These are phyloP conservation scores for Sphaceloma murrayae DNA, from an alignment of 2,329 filamentous ascomycete species.

Conservation along the genomic window DNA sequence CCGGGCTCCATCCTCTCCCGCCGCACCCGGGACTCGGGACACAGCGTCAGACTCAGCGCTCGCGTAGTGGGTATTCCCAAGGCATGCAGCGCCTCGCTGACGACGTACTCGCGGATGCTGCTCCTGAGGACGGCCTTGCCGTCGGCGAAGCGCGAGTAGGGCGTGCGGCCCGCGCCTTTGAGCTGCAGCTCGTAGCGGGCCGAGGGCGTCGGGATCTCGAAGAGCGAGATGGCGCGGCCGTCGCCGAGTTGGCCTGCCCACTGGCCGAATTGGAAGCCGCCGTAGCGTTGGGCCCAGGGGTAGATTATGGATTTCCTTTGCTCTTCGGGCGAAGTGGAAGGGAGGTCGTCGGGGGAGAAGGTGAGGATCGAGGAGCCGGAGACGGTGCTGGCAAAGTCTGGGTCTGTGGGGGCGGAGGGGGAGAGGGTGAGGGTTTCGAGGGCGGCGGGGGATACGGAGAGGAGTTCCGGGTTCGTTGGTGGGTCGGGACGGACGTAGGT, in stretches of 20 bases:
- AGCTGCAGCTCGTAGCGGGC: conserved; percentile 85
- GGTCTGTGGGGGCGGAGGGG: conserved; percentile 55
- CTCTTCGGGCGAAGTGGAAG: conserved; percentile 33
- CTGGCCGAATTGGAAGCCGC: conserved; percentile 60
- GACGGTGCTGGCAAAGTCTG: conserved; percentile 67
- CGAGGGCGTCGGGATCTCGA: conserved; percentile 70
- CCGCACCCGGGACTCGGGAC: conserved; percentile 61
- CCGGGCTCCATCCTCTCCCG: conserved; percentile 79
- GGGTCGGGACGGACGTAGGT: conserved; percentile 81
- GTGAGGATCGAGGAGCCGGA: conserved; percentile 76
- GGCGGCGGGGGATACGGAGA: conserved; percentile 70
- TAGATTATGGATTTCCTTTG: conserved; percentile 61
- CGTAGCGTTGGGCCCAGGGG: conserved; percentile 98
- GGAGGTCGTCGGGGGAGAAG: conserved; percentile 43
- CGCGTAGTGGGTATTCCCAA: conserved; percentile 78
- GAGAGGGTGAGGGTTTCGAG: conserved; percentile 72
- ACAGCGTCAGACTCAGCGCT: conserved; percentile 69
- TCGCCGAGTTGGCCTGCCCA: conserved; percentile 97
- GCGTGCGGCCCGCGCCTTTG: conserved; percentile 87
- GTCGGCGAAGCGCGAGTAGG: conserved; percentile 93
- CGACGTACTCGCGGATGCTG: conserved; percentile 88
- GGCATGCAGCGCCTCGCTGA: conserved; percentile 80
- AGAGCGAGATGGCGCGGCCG: conserved; percentile 85
- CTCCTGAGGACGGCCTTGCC: conserved; percentile 87
- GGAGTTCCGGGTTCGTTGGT: conserved; percentile 62